Conservation (phyloP, 2,329 filamentous ascomycete genomes). For the Penicillium aurantiogriseum region DNA sequence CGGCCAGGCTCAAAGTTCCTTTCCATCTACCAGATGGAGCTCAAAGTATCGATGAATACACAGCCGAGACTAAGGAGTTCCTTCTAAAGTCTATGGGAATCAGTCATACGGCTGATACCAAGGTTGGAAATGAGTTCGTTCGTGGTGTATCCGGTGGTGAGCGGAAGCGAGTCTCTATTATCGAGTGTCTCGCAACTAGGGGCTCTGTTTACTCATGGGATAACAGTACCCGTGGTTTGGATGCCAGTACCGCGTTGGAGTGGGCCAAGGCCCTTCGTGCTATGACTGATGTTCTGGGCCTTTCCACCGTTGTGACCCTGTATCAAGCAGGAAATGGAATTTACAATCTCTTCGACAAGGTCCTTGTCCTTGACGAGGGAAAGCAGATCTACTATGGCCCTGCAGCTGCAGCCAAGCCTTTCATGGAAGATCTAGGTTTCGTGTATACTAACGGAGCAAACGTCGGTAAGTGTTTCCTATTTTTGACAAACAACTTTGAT, state of each 20-base stretch:
- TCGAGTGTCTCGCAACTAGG: conserved; percentile 9
- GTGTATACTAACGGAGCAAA: conserved; percentile 60
- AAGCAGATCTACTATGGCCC: conserved; percentile 63
- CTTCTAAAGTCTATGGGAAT: conserved; percentile 13
- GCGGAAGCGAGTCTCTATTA: conserved; percentile 14
- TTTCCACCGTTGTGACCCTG: conserved; percentile 9
- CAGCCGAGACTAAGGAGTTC: conserved; percentile 17
- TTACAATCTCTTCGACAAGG: conserved; percentile 13
- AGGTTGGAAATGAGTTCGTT: conserved; percentile 14
- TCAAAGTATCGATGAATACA: conserved; percentile 53
- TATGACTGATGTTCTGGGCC: conserved; percentile 10
- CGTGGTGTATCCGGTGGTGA: conserved; percentile 15
- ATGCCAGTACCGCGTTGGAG: conserved; percentile 10
- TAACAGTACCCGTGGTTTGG: conserved; percentile 11
- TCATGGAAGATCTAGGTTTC: conserved; percentile 65
- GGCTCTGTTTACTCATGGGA: conserved; percentile 11
- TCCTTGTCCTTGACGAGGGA: conserved; percentile 12
- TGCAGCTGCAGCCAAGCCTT: conserved; percentile 56
- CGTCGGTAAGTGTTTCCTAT: conserved; percentile 6
- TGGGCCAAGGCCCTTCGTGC: conserved; percentile 12
- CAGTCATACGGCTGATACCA: conserved; percentile 5
- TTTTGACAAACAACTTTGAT: neutral
- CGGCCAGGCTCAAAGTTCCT: conserved; percentile 64
- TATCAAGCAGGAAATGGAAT: conserved; percentile 15
- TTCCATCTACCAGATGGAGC: conserved; percentile 67